Evolutionary conservation across 2,329 filamentous ascomycete genomes (phyloP).

Genomic region (Calonectria honghensis): DNA sequence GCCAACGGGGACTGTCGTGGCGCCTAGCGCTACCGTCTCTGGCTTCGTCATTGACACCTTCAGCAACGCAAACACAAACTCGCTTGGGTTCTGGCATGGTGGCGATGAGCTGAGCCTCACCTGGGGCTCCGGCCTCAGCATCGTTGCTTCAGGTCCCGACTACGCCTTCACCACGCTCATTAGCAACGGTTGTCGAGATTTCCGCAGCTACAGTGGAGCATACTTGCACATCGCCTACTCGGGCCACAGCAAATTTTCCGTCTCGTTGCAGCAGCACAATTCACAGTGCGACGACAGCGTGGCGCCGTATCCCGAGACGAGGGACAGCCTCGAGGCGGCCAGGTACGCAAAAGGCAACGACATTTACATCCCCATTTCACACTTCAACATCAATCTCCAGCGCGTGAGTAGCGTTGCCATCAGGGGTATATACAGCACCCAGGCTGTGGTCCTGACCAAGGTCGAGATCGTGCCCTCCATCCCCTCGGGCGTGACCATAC

Average conservation of each 20-base stretch:
- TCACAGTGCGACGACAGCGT: conserved; percentile 72
- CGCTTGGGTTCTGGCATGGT: conserved; percentile 79
- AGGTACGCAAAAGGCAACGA: conserved; percentile 73
- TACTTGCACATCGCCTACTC: conserved; percentile 80
- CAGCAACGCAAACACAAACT: conserved; percentile 70
- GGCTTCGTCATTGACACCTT: conserved; percentile 78
- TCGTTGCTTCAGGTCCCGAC: conserved; percentile 64
- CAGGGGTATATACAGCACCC: conserved; percentile 77
- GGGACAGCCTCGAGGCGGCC: conserved; percentile 79
- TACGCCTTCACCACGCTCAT: conserved; percentile 78
- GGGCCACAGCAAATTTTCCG: conserved; percentile 77
- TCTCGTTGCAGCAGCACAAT: conserved; percentile 81
- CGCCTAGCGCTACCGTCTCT: conserved; percentile 68
- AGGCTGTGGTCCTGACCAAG: conserved; percentile 70
- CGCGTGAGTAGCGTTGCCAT: conserved; percentile 76
- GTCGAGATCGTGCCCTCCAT: conserved; percentile 77
- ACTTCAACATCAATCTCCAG: conserved; percentile 78
- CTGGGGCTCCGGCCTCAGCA: conserved; percentile 70
- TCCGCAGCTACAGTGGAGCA: conserved; percentile 74
- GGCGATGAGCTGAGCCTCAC: conserved; percentile 75
- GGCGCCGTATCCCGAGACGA: conserved; percentile 79
- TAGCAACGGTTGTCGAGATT: conserved; percentile 59
- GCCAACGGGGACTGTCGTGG: conserved; percentile 68
- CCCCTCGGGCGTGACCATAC: conserved; percentile 71
- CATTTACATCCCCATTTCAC: conserved; percentile 80